A percentile compares a stretch with the other conserved stretches of the same genome.
phyloP scores from a whole-genome alignment of 1,139 yeast species.

The Diutina sp. region DNA sequence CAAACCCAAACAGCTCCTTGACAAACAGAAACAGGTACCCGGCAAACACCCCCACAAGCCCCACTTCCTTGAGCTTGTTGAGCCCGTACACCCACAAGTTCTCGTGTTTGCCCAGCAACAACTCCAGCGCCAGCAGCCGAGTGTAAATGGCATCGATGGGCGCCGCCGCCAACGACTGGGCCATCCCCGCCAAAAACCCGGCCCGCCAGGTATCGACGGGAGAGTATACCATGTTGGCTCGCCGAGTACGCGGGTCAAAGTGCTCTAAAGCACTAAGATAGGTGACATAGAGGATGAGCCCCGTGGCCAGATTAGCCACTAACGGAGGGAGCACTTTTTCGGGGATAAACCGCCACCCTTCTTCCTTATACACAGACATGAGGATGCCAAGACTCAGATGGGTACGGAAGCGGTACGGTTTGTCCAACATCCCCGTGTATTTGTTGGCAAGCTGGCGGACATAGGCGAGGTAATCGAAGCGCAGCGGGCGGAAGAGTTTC shows the following conservation, averaged over 20 bases:
- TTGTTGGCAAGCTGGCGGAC: constrained; percentile 41
- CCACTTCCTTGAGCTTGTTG: constrained; percentile 57
- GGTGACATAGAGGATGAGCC: constrained; percentile 72
- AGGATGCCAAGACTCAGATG: constrained; percentile 72
- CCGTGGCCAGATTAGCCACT: constrained; percentile 78
- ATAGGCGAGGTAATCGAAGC: constrained; percentile 73
- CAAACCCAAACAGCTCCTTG: constrained; percentile 81
- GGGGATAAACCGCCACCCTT: constrained; percentile 85
- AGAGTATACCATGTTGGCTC: constrained; percentile 11
- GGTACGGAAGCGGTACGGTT: constrained; percentile 57
- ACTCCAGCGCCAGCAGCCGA: constrained; percentile 63
- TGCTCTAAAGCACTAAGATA: constrained; percentile 44
- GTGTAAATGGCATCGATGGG: constrained; percentile 89
- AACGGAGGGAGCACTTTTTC: constrained; percentile 79
- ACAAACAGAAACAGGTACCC: constrained; percentile 68
- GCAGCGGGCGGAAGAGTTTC: constrained; percentile 77
- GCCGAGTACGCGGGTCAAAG: constrained; percentile 5
- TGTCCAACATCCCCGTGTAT: constrained; percentile 32
- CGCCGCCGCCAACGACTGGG: constrained; percentile 85
- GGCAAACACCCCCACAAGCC: constrained; percentile 77
- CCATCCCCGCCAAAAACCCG: constrained; percentile 76
- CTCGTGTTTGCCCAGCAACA: constrained; percentile 54
- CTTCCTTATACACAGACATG: constrained; percentile 52
- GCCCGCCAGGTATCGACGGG: constrained; percentile 57
- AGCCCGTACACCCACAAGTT: constrained; percentile 70